A percentile compares a stretch with the other conserved stretches of the same genome.
Conservation (phyloP, 2,329 filamentous ascomycete species). For the Proliferodiscus dingleyae region DNA sequence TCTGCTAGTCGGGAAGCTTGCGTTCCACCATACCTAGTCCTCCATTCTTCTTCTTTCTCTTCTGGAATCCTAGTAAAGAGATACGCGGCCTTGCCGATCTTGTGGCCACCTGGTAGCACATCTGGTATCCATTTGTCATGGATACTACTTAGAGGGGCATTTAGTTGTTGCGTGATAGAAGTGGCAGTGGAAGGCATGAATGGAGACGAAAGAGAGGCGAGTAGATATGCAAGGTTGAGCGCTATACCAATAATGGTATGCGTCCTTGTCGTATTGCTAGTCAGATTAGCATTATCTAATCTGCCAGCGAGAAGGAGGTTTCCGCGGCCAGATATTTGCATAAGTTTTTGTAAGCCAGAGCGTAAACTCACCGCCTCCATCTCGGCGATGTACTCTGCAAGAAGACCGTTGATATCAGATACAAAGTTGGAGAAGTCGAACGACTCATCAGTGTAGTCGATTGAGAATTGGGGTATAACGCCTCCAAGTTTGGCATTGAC, state of each 20-base stretch:
- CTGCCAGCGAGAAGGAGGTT: conserved; percentile 52
- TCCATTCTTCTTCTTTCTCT: conserved; percentile 80
- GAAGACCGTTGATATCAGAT: conserved; percentile 57
- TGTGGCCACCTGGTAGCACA: conserved; percentile 66
- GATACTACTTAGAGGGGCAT: conserved; percentile 51
- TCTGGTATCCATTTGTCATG: conserved; percentile 62
- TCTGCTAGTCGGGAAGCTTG: conserved; percentile 64
- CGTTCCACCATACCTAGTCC: conserved; percentile 65
- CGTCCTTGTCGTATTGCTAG: conserved; percentile 34
- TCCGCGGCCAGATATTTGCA: conserved; percentile 61
- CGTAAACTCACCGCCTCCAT: conserved; percentile 70
- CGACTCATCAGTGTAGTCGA: conserved; percentile 50
- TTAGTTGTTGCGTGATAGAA: conserved; percentile 74
- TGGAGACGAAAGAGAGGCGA: conserved; percentile 72
- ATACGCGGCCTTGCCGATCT: conserved; percentile 72
- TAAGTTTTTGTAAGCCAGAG: conserved; percentile 57
- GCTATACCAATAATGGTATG: conserved; percentile 61
- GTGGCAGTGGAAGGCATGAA: conserved; percentile 79
- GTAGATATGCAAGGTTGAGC: conserved; percentile 76
- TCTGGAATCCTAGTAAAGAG: conserved; percentile 80
- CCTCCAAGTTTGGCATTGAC: conserved; percentile 67
- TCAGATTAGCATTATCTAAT: conserved; percentile 38
- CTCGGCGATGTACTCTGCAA: conserved; percentile 63
- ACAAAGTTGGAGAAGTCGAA: conserved; percentile 41
- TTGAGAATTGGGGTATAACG: conserved; percentile 57